Conservation (phyloP, 495 filamentous ascomycete species). For the Neurospora sp. region DNA sequence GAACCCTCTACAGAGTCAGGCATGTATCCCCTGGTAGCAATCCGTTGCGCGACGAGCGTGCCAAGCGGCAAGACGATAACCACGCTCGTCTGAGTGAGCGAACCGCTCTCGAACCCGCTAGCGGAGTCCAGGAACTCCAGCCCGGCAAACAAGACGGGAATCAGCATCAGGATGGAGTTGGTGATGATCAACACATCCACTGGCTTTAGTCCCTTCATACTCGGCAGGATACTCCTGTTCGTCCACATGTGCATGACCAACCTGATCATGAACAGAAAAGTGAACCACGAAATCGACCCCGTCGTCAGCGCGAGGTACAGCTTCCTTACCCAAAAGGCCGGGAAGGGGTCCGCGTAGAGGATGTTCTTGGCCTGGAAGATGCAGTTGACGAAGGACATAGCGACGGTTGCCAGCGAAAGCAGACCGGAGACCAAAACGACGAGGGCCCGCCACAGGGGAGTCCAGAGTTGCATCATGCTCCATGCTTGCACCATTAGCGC, state of each 20-base stretch:
- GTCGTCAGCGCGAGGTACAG: conserved; percentile 46
- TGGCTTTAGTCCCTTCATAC: conserved; percentile 15
- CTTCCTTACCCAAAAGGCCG: no score
- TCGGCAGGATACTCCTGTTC: conserved; percentile 21
- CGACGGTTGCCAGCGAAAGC: conserved; percentile 48
- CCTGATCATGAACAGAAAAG: conserved; percentile 59
- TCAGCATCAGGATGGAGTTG: conserved; percentile 43
- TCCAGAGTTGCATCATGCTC: conserved; percentile 47
- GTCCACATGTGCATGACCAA: conserved; percentile 42
- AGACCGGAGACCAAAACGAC: conserved; percentile 40
- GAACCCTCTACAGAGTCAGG: neutral
- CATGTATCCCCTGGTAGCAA: conserved; percentile 10
- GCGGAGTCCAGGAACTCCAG: conserved; percentile 40
- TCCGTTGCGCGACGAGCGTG: conserved; percentile 59
- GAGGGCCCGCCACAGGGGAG: conserved; percentile 19
- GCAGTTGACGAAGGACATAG: conserved; percentile 47
- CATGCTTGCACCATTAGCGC: conserved; percentile 68
- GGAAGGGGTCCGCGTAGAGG: conserved; percentile 18
- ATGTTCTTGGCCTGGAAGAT: conserved; percentile 48
- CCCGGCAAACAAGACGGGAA: conserved; percentile 70
- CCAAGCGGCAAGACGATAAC: conserved; percentile 71
- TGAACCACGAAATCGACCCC: conserved; percentile 65
- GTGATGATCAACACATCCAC: conserved; percentile 31
- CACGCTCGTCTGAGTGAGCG: conserved; percentile 56
- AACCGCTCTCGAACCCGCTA: conserved; percentile 41